Percentiles rank a stretch among this genome's conserved stretches.
These are phyloP conservation scores for Aspergillus coremiiformis DNA, from an alignment of 495 filamentous ascomycete genomes.

Conservation along the genomic window DNA sequence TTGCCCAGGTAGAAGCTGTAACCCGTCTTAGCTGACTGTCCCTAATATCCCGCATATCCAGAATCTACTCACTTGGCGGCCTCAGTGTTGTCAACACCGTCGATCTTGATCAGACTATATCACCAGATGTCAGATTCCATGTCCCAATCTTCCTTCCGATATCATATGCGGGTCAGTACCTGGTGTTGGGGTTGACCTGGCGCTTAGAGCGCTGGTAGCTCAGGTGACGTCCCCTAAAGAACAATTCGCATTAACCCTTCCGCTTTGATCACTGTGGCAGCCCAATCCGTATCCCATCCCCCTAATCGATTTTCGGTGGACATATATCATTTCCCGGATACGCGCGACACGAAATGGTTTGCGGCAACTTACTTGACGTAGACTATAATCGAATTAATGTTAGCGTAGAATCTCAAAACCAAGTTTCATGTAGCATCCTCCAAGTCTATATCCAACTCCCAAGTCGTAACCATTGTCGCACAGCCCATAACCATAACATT, in stretches of 20 bases:
- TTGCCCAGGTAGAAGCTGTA: constrained; percentile 85
- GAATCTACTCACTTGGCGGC: constrained; percentile 65
- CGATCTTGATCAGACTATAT: constrained; percentile 79
- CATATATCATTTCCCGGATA: constrained; percentile 11
- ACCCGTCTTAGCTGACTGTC: constrained; percentile 20
- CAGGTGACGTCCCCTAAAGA: constrained; percentile 76
- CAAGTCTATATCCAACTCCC: not conserved
- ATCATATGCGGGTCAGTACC: constrained; percentile 26
- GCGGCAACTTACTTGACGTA: constrained; percentile 79
- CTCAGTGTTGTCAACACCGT: constrained; percentile 82
- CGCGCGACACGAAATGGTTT: constrained; percentile 20
- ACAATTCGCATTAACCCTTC: constrained; percentile 31
- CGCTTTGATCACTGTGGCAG: constrained; percentile 17
- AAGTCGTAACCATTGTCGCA: not conserved
- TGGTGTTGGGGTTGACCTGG: constrained; percentile 76
- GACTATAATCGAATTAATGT: constrained; percentile 48
- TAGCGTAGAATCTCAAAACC: constrained; percentile 26
- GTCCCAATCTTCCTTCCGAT: constrained; percentile 8
- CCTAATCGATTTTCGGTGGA: not conserved
- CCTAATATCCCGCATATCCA: not conserved
- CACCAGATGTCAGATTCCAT: constrained; percentile 24
- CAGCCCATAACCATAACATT: constrained; percentile 3
- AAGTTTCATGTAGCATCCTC: constrained; percentile 5
- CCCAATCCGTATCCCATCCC: constrained; percentile 10
- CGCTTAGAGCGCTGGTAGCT: constrained; percentile 88